Evolutionary conservation across 1,139 yeast species (phyloP).

Genomic region (Candida labiduridarum): DNA sequence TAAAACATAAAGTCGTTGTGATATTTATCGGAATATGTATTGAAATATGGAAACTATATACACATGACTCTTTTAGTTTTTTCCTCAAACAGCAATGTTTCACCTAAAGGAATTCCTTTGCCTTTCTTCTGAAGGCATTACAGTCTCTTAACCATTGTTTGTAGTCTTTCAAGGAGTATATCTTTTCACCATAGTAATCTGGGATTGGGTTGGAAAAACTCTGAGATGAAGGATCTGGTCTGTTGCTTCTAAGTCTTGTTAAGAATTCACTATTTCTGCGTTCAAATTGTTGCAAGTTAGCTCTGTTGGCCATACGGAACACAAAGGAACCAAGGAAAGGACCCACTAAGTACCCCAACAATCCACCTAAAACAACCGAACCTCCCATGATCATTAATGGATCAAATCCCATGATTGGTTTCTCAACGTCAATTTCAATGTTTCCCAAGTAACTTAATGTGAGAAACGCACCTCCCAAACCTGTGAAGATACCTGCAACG

Average conservation of each 20-base stretch:
- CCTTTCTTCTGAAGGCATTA: conserved; percentile 84
- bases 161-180: conserved; percentile 81
- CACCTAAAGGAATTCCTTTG: conserved; percentile 68
- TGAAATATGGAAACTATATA: not conserved
- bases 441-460: conserved; percentile 82
- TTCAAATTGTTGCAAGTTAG: conserved; percentile 47
- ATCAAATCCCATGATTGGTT: conserved; percentile 82
- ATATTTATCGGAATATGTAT: not conserved
- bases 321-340: conserved; percentile 77
- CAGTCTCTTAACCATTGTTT: conserved; percentile 97
- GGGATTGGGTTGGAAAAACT: conserved; percentile 94
- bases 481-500: conserved; percentile 67
- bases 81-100: not conserved
- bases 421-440: conserved; percentile 81
- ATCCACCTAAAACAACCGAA: conserved; percentile 68
- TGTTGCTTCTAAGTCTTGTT: conserved; percentile 68
- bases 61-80: not conserved
- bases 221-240: conserved; percentile 95
- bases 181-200: conserved; percentile 96
- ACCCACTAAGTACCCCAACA: conserved; percentile 79
- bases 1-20: not conserved
- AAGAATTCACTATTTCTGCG: conserved; percentile 73
- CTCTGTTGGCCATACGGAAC: conserved; percentile 59
- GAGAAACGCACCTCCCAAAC: conserved; percentile 63
- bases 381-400: conserved; percentile 77